Evolutionary conservation across 176 grass and related monocot species (phyloP).

Genomic region (Microstegium vimineum): DNA sequence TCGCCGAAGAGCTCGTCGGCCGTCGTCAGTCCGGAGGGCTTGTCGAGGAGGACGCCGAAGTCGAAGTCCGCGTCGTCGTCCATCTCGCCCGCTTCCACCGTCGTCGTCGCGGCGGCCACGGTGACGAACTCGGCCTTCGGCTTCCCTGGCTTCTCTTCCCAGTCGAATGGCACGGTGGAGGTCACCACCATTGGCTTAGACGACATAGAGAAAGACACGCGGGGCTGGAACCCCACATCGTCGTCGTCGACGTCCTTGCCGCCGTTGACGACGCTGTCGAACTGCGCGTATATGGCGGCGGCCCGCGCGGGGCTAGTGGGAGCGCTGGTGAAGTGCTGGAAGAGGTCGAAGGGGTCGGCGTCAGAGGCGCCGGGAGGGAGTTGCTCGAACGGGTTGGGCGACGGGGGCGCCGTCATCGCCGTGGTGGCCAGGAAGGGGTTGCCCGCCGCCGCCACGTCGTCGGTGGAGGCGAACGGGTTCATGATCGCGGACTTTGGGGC

Average conservation of each 20-base stretch:
- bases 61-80: constrained; percentile 65
- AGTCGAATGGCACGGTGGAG: constrained; percentile 65
- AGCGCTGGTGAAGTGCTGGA: constrained; percentile 69
- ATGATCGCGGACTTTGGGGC: background rate
- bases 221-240: constrained; percentile 19
- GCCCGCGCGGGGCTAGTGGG: constrained; percentile 71
- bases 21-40: constrained; percentile 27
- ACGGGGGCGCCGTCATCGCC: constrained; percentile 31
- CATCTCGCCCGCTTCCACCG: background rate
- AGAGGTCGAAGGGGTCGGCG: constrained; percentile 52
- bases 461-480: constrained; percentile 46
- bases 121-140: constrained; percentile 42
- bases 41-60: constrained; percentile 56
- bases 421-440: constrained; percentile 36
- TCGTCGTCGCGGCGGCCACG: background rate
- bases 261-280: background rate
- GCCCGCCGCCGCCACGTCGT: background rate
- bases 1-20: constrained; percentile 86
- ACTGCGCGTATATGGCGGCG: constrained; percentile 51
- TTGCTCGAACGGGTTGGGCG: constrained; percentile 47
- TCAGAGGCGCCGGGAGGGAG: constrained; percentile 27
- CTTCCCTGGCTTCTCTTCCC: constrained; percentile 81
- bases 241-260: background rate
- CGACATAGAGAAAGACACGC: constrained; percentile 36
- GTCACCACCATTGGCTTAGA: constrained; percentile 32